Conservation (phyloP, 73 alveolate genomes). For the Symbiodinium natans region DNA sequence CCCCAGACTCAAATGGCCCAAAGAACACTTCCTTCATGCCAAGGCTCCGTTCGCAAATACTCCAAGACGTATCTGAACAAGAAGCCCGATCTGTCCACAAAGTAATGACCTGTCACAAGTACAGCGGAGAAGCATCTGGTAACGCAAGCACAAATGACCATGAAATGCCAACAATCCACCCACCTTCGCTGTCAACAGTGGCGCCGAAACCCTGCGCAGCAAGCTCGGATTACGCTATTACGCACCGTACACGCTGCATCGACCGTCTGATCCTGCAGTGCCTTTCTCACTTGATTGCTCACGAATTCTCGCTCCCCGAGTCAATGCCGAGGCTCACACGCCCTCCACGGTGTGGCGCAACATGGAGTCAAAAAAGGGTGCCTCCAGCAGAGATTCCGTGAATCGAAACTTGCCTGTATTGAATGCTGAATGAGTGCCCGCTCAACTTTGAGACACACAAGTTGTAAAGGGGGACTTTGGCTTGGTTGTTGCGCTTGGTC, state of each 20-base stretch:
- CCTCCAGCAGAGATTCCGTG: not conserved
- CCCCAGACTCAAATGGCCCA: too few relatives aligned
- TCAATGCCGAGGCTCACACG: not conserved
- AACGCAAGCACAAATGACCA: not conserved
- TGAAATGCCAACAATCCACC: not conserved
- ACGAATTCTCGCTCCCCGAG: too few relatives aligned
- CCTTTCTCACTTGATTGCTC: too few relatives aligned
- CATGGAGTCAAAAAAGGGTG: conserved; percentile 88
- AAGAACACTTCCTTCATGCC: too few relatives aligned
- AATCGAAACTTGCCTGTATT: not conserved
- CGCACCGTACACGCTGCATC: too few relatives aligned
- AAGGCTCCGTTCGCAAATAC: conserved; percentile 56
- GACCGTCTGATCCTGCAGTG: too few relatives aligned
- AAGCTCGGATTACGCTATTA: not conserved
- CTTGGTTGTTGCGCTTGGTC: too few relatives aligned
- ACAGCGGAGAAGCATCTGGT: not conserved
- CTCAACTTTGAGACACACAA: not conserved
- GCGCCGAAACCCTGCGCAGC: conserved; percentile 53
- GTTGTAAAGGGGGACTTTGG: too few relatives aligned
- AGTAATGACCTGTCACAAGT: conserved; percentile 48
- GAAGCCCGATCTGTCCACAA: conserved; percentile 86
- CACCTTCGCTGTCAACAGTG: conserved; percentile 71
- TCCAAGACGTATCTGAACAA: conserved; percentile 62
- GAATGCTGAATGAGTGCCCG: not conserved
- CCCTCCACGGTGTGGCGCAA: conserved; percentile 72